phyloP scores from a whole-genome alignment of 73 alveolate genomes.

The Breviolum minutum region DNA sequence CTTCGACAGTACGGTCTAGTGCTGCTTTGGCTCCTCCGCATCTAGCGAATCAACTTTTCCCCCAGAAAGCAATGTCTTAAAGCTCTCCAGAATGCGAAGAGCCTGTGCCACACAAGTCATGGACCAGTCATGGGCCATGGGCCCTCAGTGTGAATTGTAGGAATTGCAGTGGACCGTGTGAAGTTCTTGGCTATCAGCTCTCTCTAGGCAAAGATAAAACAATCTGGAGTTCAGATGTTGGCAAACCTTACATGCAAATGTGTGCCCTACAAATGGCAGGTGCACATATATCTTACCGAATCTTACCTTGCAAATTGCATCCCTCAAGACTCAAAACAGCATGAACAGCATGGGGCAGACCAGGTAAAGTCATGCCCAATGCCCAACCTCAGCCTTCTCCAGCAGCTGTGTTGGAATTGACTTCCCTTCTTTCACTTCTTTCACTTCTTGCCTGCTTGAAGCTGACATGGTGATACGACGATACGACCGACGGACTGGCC shows the following conservation, averaged over 20 bases:
- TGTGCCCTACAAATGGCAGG: not conserved
- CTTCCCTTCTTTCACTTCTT: not conserved
- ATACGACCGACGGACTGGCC: not conserved
- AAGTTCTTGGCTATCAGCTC: no score
- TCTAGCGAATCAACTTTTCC: conserved; percentile 20
- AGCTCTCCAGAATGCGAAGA: conserved; percentile 31
- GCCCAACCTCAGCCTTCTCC: conserved; percentile 68
- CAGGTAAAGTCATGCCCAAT: not conserved
- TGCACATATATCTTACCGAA: not conserved
- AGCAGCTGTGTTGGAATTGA: conserved; percentile 33
- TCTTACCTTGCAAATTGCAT: no score
- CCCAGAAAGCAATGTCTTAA: conserved; percentile 47
- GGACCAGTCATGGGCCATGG: not conserved
- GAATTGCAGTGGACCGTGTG: no score
- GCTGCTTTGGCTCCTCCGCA: not conserved
- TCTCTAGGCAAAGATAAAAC: not conserved
- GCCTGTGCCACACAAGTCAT: conserved; percentile 32
- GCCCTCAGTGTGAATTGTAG: not conserved
- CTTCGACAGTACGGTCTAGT: no score
- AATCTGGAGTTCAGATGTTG: no score
- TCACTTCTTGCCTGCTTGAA: not conserved
- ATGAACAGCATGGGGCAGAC: no score
- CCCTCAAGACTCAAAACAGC: no score
- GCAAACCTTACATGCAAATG: not conserved
- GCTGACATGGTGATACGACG: not conserved